These are phyloP conservation scores for Colletotrichum falcatum DNA, from an alignment of 2,329 filamentous ascomycete genomes.

Conservation along the genomic window DNA sequence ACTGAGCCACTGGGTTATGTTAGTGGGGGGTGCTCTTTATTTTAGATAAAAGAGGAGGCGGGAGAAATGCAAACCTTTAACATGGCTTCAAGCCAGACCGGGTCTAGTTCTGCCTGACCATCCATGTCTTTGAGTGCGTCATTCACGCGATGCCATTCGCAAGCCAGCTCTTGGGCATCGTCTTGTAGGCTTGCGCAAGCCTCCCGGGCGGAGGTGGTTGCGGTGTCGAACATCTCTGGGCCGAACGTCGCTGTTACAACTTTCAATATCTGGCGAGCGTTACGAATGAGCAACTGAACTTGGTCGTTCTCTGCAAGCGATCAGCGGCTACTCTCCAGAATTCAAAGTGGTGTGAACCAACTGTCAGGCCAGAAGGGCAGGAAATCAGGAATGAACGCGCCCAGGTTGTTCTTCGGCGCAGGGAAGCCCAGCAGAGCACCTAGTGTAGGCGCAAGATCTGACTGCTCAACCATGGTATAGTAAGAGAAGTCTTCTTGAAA, in stretches of 20 bases:
- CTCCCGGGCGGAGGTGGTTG: slow-evolving; percentile 41
- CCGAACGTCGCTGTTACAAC: slow-evolving; percentile 82
- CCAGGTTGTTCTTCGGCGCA: slow-evolving; percentile 88
- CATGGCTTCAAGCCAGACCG: slow-evolving; percentile 58
- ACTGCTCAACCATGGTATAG: slow-evolving; percentile 90
- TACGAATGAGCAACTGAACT: slow-evolving; percentile 77
- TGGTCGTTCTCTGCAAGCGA: slow-evolving; percentile 61
- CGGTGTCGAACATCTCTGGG: slow-evolving; percentile 55
- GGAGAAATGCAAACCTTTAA: slow-evolving; percentile 52
- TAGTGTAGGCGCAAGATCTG: slow-evolving; percentile 90
- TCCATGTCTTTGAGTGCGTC: slow-evolving; percentile 36
- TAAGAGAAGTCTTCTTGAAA: slow-evolving; percentile 81
- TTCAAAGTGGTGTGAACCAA: slow-evolving; percentile 51
- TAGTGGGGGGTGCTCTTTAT: not conserved
- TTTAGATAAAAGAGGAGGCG: not conserved
- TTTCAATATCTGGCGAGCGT: slow-evolving; percentile 82
- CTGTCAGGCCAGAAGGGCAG: slow-evolving; percentile 79
- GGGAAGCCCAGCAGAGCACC: slow-evolving; percentile 90
- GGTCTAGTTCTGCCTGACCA: slow-evolving; percentile 47
- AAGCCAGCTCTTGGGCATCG: slow-evolving; percentile 71
- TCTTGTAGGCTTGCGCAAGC: slow-evolving; percentile 53
- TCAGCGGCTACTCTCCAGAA: slow-evolving; percentile 43
- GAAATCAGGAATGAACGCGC: slow-evolving; percentile 85
- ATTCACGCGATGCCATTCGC: slow-evolving; percentile 70
- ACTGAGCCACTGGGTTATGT: slow-evolving; percentile 68